Percentiles rank a stretch among this genome's conserved stretches.
phyloP scores from a whole-genome alignment of 768 basidiomycete species.

The Udeniomyces megalosporus region DNA sequence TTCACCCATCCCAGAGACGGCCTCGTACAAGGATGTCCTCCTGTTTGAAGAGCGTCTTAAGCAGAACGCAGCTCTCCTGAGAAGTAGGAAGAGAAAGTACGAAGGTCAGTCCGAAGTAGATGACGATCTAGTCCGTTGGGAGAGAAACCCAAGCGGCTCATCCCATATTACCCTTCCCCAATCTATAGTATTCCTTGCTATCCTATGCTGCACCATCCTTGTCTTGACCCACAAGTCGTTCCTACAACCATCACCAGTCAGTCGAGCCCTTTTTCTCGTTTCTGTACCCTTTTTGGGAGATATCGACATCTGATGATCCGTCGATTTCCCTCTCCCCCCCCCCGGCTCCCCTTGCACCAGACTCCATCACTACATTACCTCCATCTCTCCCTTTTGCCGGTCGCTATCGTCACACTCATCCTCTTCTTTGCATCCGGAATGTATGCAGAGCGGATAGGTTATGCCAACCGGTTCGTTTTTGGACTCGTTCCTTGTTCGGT shows the following conservation, averaged over 20 bases:
- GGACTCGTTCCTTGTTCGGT: neutral
- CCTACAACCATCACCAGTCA: slow-evolving; percentile 33
- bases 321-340: neutral
- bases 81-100: slow-evolving; percentile 63
- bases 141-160: neutral
- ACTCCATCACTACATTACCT: slow-evolving; percentile 39
- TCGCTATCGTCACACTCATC: slow-evolving; percentile 73
- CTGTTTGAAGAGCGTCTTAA: slow-evolving; percentile 94
- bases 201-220: slow-evolving; percentile 49
- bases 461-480: slow-evolving; percentile 70
- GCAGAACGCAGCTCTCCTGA: slow-evolving; percentile 67
- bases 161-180: slow-evolving; percentile 13
- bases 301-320: neutral
- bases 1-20: slow-evolving; percentile 49
- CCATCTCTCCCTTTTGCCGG: slow-evolving; percentile 62
- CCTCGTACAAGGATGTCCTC: slow-evolving; percentile 73
- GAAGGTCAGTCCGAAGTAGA: slow-evolving; percentile 38
- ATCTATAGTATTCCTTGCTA: slow-evolving; percentile 51
- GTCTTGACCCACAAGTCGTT: slow-evolving; percentile 63
- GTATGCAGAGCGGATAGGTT: slow-evolving; percentile 89
- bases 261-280: no score
- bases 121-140: neutral
- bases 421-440: slow-evolving; percentile 94
- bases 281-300: no score
- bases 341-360: neutral